These are phyloP conservation scores for Fusarium sp. DNA, from an alignment of 2,329 filamentous ascomycete genomes.

Conservation along the genomic window DNA sequence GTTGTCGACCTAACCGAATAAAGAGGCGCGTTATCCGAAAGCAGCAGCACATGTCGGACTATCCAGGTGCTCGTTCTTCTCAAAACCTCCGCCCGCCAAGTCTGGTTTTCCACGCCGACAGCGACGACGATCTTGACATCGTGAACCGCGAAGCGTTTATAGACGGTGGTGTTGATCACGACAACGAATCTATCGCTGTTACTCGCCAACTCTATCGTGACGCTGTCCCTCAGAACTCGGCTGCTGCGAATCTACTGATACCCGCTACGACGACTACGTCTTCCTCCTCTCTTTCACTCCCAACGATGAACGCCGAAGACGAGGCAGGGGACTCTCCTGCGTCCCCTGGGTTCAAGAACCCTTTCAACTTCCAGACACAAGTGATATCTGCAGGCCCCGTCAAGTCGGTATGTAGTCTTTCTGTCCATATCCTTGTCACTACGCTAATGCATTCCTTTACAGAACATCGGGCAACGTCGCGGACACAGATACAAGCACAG, in stretches of 20 bases:
- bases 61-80: constrained; percentile 39
- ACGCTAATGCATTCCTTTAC: constrained; percentile 13
- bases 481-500: constrained; percentile 99
- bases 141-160: constrained; percentile 7
- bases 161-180: constrained; percentile 14
- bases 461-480: constrained; percentile 90
- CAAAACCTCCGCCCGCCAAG: constrained; percentile 42
- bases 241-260: constrained; percentile 33
- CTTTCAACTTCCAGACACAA: constrained; percentile 95
- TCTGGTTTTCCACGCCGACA: constrained; percentile 41
- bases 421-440: not conserved
- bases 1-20: constrained; percentile 20
- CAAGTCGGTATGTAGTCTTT: constrained; percentile 72
- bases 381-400: constrained; percentile 78
- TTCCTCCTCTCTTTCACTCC: constrained; percentile 29
- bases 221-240: constrained; percentile 29
- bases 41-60: constrained; percentile 38
- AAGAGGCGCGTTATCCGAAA: constrained; percentile 34
- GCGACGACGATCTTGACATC: constrained; percentile 28
- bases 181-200: constrained; percentile 21
- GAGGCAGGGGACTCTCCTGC: constrained; percentile 20
- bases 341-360: constrained; percentile 62
- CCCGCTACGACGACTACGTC: constrained; percentile 26
- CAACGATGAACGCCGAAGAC: constrained; percentile 35
- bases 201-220: constrained; percentile 33